These are phyloP conservation scores for Kuraishia ogatae DNA, from an alignment of 805 yeast genomes.

Conservation along the genomic window DNA sequence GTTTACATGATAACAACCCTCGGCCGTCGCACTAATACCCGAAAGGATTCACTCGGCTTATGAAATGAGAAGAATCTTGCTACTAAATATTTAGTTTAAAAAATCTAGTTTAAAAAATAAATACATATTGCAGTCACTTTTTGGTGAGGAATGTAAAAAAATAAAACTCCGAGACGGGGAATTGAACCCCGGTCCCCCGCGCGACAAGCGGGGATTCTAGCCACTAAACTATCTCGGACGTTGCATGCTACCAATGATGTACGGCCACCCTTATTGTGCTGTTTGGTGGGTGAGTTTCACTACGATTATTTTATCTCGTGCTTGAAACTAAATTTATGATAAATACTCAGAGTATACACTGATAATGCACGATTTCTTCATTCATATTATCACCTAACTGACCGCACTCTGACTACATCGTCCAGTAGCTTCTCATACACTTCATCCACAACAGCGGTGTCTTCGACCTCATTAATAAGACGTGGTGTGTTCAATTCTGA, in stretches of 20 bases:
- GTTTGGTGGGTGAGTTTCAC: background rate
- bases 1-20: too few relatives aligned
- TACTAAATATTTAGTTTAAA: too few relatives aligned
- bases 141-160: background rate
- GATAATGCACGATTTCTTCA: background rate
- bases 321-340: too few relatives aligned
- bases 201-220: conserved; percentile 32
- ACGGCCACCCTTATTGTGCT: background rate
- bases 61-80: too few relatives aligned
- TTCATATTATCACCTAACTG: conserved; percentile 25
- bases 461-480: conserved; percentile 11
- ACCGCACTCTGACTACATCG: conserved; percentile 57
- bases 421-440: conserved; percentile 66
- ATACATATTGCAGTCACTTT: too few relatives aligned
- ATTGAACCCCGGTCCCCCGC: conserved; percentile 33
- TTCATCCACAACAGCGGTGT: conserved; percentile 47
- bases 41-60: too few relatives aligned
- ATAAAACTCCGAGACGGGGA: conserved; percentile 28
- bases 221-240: conserved; percentile 32
- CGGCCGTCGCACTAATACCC: too few relatives aligned
- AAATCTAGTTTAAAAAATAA: too few relatives aligned
- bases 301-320: too few relatives aligned
- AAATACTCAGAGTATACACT: background rate
- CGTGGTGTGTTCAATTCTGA: background rate
- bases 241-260: background rate